Percentiles rank a stretch among this genome's conserved stretches.
phyloP scores from a whole-genome alignment of 2,329 filamentous ascomycete species.

The Aspergillus amoenus region DNA sequence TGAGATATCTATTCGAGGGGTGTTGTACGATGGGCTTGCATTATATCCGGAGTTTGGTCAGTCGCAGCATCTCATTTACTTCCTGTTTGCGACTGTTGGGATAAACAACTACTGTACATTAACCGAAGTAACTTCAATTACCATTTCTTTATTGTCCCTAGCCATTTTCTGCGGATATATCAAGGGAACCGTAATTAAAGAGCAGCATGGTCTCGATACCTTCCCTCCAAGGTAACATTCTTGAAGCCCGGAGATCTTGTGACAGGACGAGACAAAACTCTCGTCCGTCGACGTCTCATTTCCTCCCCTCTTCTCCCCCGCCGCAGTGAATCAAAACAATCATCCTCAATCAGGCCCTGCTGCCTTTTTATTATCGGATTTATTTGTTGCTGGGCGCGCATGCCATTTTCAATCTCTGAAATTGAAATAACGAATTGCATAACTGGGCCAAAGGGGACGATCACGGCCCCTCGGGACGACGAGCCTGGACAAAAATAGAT shows the following conservation, averaged over 20 bases:
- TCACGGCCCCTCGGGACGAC: neutral
- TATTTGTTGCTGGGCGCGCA: neutral
- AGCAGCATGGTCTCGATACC: neutral
- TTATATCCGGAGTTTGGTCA: constrained; percentile 40
- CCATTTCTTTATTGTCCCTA: constrained; percentile 8
- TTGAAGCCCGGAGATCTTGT: neutral
- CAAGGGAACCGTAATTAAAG: neutral
- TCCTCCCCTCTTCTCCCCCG: neutral
- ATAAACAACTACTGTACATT: constrained; percentile 37
- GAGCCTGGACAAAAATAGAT: neutral
- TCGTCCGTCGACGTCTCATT: neutral
- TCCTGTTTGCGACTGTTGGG: constrained; percentile 33
- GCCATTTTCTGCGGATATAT: neutral
- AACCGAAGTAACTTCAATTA: constrained; percentile 31
- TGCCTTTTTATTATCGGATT: neutral
- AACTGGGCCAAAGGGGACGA: neutral
- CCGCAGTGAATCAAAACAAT: neutral
- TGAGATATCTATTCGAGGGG: constrained; percentile 13
- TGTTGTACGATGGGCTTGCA: constrained; percentile 30
- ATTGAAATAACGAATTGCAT: neutral
- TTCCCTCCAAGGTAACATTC: neutral
- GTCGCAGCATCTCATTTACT: constrained; percentile 32
- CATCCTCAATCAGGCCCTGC: neutral
- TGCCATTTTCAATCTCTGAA: neutral
- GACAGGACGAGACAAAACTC: neutral